These are phyloP conservation scores for Conticribra weissflogii DNA, from an alignment of 108 stramenopile species.

Conservation along the genomic window DNA sequence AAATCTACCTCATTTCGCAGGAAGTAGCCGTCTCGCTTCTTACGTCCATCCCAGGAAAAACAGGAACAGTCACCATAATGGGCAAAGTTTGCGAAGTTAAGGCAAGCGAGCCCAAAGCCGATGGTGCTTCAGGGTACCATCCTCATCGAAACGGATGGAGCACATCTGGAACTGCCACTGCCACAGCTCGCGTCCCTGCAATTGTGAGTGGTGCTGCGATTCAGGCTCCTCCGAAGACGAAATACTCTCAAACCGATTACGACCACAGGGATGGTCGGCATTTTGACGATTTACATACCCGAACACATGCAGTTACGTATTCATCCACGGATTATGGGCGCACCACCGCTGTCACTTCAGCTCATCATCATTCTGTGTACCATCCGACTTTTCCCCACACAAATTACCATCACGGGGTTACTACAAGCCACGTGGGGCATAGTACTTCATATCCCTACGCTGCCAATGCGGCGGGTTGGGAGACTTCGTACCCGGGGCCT, in stretches of 20 bases:
- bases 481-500: neutral
- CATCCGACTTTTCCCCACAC: neutral
- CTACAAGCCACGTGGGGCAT: neutral
- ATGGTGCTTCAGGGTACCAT: neutral
- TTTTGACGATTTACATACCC: conserved; percentile 3
- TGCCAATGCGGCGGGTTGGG: neutral
- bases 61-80: conserved; percentile 57
- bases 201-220: neutral
- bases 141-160: neutral
- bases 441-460: neutral
- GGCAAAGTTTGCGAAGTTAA: conserved; percentile 73
- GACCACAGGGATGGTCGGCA: neutral
- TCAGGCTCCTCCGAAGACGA: neutral
- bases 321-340: neutral
- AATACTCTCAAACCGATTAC: neutral
- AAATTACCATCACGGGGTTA: neutral
- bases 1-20: conserved; percentile 10
- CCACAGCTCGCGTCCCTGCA: neutral
- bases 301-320: neutral
- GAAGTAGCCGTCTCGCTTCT: conserved; percentile 21
- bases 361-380: neutral
- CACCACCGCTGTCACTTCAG: neutral
- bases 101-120: conserved; percentile 55
- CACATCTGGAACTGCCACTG: neutral
- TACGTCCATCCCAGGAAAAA: conserved; percentile 19